A percentile compares a stretch with the other conserved stretches of the same genome.
These are phyloP conservation scores for Cladophialophora chaetospira DNA, from an alignment of 2,329 filamentous ascomycete species.

Conservation along the genomic window DNA sequence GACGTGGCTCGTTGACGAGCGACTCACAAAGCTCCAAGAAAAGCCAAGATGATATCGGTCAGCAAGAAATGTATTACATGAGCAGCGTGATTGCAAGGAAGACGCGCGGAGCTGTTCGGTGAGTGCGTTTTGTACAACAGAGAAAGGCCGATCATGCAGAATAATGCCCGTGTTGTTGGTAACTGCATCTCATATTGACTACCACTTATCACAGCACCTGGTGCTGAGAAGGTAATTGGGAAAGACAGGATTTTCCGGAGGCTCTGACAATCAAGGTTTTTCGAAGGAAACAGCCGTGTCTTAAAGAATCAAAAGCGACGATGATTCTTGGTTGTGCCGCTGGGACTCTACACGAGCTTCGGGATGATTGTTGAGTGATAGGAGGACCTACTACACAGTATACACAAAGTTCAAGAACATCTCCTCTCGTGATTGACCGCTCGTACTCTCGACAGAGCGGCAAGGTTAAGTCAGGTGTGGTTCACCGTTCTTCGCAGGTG, in stretches of 20 bases:
- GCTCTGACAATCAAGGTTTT: no score
- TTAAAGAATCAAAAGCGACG: no score
- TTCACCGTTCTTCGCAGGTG: not conserved
- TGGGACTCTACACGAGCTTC: conserved; percentile 1
- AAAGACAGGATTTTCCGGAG: no score
- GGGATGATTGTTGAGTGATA: not conserved
- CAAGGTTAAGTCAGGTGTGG: not conserved
- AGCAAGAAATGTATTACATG: conserved; percentile 29
- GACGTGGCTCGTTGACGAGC: conserved; percentile 7
- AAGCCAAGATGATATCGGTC: conserved; percentile 21
- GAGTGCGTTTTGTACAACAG: not conserved
- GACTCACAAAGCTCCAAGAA: not conserved
- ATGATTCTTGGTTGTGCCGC: no score
- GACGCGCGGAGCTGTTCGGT: not conserved
- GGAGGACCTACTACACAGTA: not conserved
- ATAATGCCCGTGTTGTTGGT: no score
- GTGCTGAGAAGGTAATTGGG: no score
- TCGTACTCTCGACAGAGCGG: not conserved
- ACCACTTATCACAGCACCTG: no score
- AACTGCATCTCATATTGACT: no score
- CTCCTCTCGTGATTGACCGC: no score
- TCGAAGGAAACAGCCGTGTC: no score
- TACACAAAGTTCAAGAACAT: no score
- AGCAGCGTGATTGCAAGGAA: conserved; percentile 4
- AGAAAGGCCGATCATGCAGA: no score